Base-by-base conservation (phyloP, 345 rosid species). In the Noccaea caerulescens region DNA sequence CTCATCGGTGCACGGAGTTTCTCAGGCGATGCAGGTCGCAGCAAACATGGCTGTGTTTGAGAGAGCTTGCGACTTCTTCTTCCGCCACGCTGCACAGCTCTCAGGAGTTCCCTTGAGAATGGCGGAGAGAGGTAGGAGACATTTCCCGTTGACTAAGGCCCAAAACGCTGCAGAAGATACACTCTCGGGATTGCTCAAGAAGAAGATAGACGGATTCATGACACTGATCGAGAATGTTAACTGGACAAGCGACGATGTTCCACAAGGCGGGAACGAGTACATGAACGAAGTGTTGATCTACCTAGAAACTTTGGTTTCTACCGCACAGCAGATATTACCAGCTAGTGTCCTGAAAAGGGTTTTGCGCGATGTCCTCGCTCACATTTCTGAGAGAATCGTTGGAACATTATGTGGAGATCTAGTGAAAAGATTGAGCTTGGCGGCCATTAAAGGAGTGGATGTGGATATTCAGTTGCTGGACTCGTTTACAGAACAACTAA, bases 61-160 rank as follows among this genome's bases (percentile, higher is more conserved):
- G 68, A 97, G 98, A 37, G 98, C 98, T 75, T 93, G 98, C 60
- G 98, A 89, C 73, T 93, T 93, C 84, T 93, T 91, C 76, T 91
- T 84, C 67, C 90, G 93, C 52, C 98, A 93, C 56, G 96, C 98
- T 8, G 98, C 95, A 32, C 98, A 91, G 78, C 97, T 91, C 42
- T 86, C 97, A 1, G 98, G 98, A 1, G 81, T 93, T 76, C 93
- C 97, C 1, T 80, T 88, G 75, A 85, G 98, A 75, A 87, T 93
- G 91, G 91, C 86, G n/a, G 98, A 93, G 80, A 89, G 96, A 81
- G 84, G 91, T 70, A 84, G 96, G 82, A 84, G 96, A 82, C 96
- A 85, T 78, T 94, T 94, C 76, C 98, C 99, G 3, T 81, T 94
- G 18, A 91, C 74, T 51, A 87, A 84, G 69, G 82, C 98, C 16